These are phyloP conservation scores for Botrytis byssoidea DNA, from an alignment of 2,329 filamentous ascomycete genomes.

Conservation along the genomic window DNA sequence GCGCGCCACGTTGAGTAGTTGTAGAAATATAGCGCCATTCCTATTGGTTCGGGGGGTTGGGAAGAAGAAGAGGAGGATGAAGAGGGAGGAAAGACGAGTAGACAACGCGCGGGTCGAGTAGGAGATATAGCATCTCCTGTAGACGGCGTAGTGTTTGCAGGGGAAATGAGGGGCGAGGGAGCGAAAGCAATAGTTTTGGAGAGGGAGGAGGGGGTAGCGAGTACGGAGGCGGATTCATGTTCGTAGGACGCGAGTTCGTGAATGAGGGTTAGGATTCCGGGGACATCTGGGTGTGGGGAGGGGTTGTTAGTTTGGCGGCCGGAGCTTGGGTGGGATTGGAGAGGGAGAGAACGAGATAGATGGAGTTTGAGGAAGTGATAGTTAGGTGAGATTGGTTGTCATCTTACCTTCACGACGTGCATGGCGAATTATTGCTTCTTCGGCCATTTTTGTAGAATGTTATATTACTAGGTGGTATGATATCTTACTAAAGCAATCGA, in stretches of 20 bases:
- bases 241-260: conserved; percentile 86
- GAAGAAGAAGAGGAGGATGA: conserved; percentile 44
- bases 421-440: conserved; percentile 14
- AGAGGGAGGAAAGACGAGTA: conserved; percentile 51
- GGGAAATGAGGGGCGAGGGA: conserved; percentile 44
- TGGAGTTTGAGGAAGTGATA: neutral
- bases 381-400: neutral
- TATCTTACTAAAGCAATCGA: neutral
- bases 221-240: conserved; percentile 68
- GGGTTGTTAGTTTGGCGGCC: neutral
- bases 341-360: neutral
- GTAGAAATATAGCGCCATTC: conserved; percentile 90
- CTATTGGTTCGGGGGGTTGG: conserved; percentile 47
- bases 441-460: neutral
- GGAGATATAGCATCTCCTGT: conserved; percentile 55
- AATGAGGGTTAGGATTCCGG: conserved; percentile 78
- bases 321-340: neutral
- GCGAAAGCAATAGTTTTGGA: conserved; percentile 77
- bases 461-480: neutral
- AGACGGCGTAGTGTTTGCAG: conserved; percentile 43
- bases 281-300: conserved; percentile 60
- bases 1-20: conserved; percentile 94
- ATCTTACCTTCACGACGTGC: conserved; percentile 12
- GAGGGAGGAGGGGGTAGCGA: conserved; percentile 75
- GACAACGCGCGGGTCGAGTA: conserved; percentile 68